Evolutionary conservation across 345 rosid genomes (phyloP).

Genomic region (Arabidopsis arenosa): DNA sequence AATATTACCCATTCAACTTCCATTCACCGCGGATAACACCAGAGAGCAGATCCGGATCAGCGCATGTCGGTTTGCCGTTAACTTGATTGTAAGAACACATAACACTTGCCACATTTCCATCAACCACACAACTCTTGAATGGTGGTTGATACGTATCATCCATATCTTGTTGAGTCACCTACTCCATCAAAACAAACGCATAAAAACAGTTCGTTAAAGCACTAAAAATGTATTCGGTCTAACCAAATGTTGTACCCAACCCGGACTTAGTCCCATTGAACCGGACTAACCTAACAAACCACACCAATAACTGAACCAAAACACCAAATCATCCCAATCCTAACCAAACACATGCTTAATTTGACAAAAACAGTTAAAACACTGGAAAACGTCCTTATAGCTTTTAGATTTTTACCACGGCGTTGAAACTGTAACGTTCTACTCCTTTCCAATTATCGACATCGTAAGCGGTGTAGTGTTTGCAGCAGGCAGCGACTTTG

Average conservation of each 20-base stretch:
- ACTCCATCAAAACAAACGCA: conserved; percentile 22
- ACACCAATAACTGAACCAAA: too few relatives aligned
- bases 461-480: conserved; percentile 95
- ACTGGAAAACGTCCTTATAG: not conserved
- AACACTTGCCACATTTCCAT: conserved; percentile 96
- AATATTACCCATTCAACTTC: conserved; percentile 79
- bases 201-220: not conserved
- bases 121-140: conserved; percentile 91
- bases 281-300: not conserved
- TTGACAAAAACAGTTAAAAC: not conserved
- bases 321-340: not conserved
- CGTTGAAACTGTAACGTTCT: conserved; percentile 76
- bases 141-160: conserved; percentile 98
- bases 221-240: not conserved
- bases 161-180: conserved; percentile 93
- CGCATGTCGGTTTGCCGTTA: conserved; percentile 89
- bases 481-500: conserved; percentile 95
- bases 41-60: conserved; percentile 75
- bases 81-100: conserved; percentile 98
- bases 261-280: too few relatives aligned
- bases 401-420: conserved; percentile 54
- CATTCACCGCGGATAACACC: conserved; percentile 84
- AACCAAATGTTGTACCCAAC: not conserved
- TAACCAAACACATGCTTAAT: too few relatives aligned
- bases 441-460: conserved; percentile 87